Conservation (phyloP, 2,329 filamentous ascomycete genomes). For the Colletotrichum falcatum region DNA sequence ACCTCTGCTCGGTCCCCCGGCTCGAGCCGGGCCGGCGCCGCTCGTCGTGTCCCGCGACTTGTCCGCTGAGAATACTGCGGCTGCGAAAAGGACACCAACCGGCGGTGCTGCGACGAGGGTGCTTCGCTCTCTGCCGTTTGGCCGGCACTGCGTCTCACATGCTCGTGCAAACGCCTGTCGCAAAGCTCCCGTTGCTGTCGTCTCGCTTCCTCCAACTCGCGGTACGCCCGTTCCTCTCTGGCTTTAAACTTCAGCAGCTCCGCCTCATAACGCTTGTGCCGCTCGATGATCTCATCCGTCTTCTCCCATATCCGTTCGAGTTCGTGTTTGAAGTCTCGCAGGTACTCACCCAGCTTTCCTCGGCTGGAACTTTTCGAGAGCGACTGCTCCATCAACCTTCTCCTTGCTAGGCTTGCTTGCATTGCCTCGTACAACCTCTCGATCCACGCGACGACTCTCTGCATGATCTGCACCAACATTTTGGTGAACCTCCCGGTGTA, state of each 20-base stretch:
- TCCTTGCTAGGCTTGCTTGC: conserved; percentile 1
- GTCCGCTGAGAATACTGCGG: background rate
- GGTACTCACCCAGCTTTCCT: conserved; percentile 2
- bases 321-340: conserved; percentile 18
- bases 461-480: conserved; percentile 33
- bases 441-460: conserved; percentile 24
- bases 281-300: background rate
- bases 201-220: conserved; percentile 10
- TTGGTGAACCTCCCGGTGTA: conserved; percentile 30
- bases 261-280: conserved; percentile 11
- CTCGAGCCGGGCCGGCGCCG: background rate
- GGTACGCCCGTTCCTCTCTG: conserved; percentile 3
- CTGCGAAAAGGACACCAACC: background rate
- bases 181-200: conserved; percentile 31
- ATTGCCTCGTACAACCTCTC: conserved; percentile 17
- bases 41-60: background rate
- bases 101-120: background rate
- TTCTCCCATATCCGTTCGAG: background rate
- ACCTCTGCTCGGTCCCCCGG: background rate
- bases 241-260: background rate
- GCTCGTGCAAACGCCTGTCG: conserved; percentile 18
- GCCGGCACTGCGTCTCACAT: background rate
- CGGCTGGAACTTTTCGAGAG: background rate
- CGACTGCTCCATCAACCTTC: conserved; percentile 14
- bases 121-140: background rate